Evolutionary conservation across 2,329 filamentous ascomycete genomes (phyloP), one percentile per base, ranked within the genome.

Genomic region (Acephala macrosclerotiorum): DNA sequence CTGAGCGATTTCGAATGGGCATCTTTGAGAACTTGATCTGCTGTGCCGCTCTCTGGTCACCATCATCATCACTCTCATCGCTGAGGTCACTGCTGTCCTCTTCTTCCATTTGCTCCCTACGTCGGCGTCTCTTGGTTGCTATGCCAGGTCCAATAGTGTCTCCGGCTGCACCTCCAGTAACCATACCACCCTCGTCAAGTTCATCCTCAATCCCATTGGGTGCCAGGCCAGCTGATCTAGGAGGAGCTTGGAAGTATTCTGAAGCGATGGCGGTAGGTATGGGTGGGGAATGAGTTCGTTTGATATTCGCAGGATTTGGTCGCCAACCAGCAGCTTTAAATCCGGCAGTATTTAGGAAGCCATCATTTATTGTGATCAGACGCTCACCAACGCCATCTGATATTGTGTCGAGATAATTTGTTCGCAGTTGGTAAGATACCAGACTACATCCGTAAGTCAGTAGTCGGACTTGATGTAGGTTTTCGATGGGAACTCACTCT

Each of bases 1-100:
- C 95, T 29, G 94, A 92, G 63, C 95, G 89, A 71, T 89, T 89
- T 35, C 94, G 88, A 51, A 97, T 86, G 0, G 96, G 95, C 92
- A 97, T 95, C 80, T 98, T 98, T 58, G 91, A 89, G 79, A 99
- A 99, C 75, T 95, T 94, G 77, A 98, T 97, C 77, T 96, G 93
- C 76, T 96, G 93, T 2, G 91, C 91, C 53, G 92, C 91, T 61
- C 91, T 79, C 68, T 89, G 85, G 64, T 93, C 90, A 1, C 86
- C 83, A 60, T 94, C 91, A 26, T 94, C 91, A 59, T 96, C 92
- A 72, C 91, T 95, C 71, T 95, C 91, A 73, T 96, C 92, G 75
- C 90, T 94, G 61, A 95, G 80, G 73, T 95, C 92, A 74, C 91
- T 94, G 78, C 92, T 96, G 75, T 95, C 92, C 73, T 96, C 92